These are phyloP conservation scores for Fusarium oligoseptatum DNA, from an alignment of 2,329 filamentous ascomycete species.

Conservation along the genomic window DNA sequence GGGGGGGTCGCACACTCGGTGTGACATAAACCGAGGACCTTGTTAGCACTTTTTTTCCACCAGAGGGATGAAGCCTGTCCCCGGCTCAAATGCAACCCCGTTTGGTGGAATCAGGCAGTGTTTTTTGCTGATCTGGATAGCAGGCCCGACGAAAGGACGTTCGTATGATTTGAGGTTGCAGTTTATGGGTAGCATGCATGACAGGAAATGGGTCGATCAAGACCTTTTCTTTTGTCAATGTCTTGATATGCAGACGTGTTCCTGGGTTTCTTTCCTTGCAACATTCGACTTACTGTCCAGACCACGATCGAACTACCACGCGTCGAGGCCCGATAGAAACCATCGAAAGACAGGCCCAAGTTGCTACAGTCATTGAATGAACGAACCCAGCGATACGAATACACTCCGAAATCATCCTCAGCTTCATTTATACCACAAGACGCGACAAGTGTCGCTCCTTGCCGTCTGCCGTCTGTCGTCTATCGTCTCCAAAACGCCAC, in stretches of 20 bases:
- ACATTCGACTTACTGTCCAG: not conserved
- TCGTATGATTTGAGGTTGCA: slow-evolving; percentile 5
- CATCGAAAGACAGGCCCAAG: not conserved
- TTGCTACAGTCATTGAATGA: not conserved
- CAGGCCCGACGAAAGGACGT: not conserved
- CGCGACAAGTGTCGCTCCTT: not conserved
- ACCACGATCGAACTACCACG: not conserved
- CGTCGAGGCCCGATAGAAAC: not conserved
- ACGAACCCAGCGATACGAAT: not conserved
- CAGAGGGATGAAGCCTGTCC: not conserved
- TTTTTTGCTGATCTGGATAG: not conserved
- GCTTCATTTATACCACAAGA: no score
- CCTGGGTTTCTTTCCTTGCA: not conserved
- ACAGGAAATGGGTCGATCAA: not conserved
- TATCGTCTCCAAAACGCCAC: not conserved
- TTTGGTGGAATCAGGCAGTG: not conserved
- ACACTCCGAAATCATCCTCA: not conserved
- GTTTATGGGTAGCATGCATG: not conserved
- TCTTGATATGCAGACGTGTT: not conserved
- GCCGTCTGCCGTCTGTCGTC: no score
- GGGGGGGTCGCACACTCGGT: not conserved
- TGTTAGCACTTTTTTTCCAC: not conserved
- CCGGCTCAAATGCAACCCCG: not conserved
- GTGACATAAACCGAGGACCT: not conserved
- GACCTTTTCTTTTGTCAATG: not conserved